These are phyloP conservation scores for Leccinum subtestaceum DNA, from an alignment of 768 basidiomycete genomes.

Conservation along the genomic window DNA sequence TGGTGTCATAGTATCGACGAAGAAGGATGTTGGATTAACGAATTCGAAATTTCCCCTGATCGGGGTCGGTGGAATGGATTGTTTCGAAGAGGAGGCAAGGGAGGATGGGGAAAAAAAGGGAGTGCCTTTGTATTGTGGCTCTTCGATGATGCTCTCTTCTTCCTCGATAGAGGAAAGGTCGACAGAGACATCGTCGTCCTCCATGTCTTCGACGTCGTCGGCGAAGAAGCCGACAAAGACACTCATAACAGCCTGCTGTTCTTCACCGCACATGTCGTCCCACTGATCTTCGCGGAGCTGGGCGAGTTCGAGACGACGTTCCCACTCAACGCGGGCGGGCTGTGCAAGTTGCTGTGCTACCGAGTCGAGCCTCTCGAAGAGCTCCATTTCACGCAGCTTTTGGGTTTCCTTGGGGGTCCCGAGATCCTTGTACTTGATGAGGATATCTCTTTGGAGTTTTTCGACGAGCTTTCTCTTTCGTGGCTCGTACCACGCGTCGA, in stretches of 20 bases:
- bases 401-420: slow-evolving; percentile 26
- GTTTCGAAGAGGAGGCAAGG: slow-evolving; percentile 6
- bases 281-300: slow-evolving; percentile 32
- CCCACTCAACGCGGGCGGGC: slow-evolving; percentile 34
- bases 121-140: slow-evolving; percentile 9
- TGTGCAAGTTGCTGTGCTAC: slow-evolving; percentile 24
- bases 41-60: slow-evolving; percentile 23
- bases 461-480: slow-evolving; percentile 28
- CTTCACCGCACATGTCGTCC: slow-evolving; percentile 31
- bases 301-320: slow-evolving; percentile 30
- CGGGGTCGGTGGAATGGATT: slow-evolving; percentile 20
- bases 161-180: slow-evolving; percentile 18
- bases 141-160: slow-evolving; percentile 18
- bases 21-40: slow-evolving; percentile 30
- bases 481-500: slow-evolving; percentile 31
- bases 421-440: slow-evolving; percentile 31
- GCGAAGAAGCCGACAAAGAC: slow-evolving; percentile 31
- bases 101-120: neutral
- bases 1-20: slow-evolving; percentile 19
- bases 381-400: slow-evolving; percentile 29
- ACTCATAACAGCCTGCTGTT: slow-evolving; percentile 30
- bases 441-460: slow-evolving; percentile 31
- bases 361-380: slow-evolving; percentile 23
- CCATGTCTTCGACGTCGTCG: slow-evolving; percentile 27
- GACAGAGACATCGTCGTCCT: slow-evolving; percentile 6